Conservation (phyloP, 179 eudicot genomes). For the Carnegiea gigantea region DNA sequence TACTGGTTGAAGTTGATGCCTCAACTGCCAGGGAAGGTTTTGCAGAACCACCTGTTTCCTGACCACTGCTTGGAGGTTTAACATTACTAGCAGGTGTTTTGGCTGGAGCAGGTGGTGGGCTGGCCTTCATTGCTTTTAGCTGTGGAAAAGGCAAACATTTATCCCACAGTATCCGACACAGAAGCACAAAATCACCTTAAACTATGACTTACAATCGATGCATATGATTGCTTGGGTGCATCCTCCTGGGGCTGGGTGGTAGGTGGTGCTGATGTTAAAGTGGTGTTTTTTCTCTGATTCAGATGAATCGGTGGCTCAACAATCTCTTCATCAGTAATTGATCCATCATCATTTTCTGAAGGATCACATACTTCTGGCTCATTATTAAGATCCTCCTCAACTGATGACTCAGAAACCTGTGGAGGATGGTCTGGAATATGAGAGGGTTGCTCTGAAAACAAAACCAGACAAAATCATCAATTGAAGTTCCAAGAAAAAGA, state of each 20-base stretch:
- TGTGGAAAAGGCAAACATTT: conserved; percentile 18
- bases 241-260: conserved; percentile 51
- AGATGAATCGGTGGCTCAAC: conserved; percentile 44
- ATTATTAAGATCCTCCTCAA: conserved; percentile 47
- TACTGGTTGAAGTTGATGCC: conserved; percentile 38
- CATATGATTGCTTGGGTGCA: conserved; percentile 66
- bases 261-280: conserved; percentile 37
- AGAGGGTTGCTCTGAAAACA: conserved; percentile 48
- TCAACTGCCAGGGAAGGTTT: conserved; percentile 44
- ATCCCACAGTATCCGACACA: not conserved
- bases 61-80: conserved; percentile 45
- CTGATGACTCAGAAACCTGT: conserved; percentile 30
- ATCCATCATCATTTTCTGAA: conserved; percentile 52
- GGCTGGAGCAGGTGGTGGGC: conserved; percentile 33
- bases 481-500: not conserved
- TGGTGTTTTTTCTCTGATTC: conserved; percentile 34
- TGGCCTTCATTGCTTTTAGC: conserved; percentile 58
- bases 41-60: conserved; percentile 35
- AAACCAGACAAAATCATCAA: conserved; percentile 14
- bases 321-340: conserved; percentile 54
- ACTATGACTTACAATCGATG: conserved; percentile 66
- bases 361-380: conserved; percentile 65
- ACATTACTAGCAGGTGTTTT: conserved; percentile 38
- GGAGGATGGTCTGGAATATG: conserved; percentile 32
- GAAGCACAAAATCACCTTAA: not conserved